Percentiles rank a stretch among this genome's conserved stretches.
These are phyloP conservation scores for Boechera retrofracta DNA, from an alignment of 345 rosid species.

Conservation along the genomic window DNA sequence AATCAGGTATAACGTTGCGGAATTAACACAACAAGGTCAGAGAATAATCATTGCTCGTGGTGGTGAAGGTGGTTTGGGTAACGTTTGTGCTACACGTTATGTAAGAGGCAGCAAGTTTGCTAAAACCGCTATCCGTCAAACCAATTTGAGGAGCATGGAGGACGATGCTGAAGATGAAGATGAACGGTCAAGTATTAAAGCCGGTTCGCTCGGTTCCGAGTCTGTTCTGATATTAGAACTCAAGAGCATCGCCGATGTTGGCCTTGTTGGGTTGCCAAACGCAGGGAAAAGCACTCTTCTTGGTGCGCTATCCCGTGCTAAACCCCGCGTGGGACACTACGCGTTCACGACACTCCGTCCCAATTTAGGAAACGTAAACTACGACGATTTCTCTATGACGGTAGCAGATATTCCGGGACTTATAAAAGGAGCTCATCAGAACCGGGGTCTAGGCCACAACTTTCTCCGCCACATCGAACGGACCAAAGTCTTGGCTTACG, in stretches of 20 bases:
- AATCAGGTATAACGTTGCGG: constrained; percentile 63
- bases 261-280: constrained; percentile 97
- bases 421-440: constrained; percentile 84
- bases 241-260: constrained; percentile 95
- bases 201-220: constrained; percentile 72
- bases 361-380: constrained; percentile 80
- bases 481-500: constrained; percentile 91
- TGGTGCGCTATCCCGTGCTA: constrained; percentile 85
- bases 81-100: constrained; percentile 51
- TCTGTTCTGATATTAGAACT: constrained; percentile 73
- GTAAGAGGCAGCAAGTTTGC: constrained; percentile 48
- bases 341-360: constrained; percentile 94
- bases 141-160: constrained; percentile 24
- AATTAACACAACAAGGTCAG: constrained; percentile 74
- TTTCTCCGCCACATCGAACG: constrained; percentile 92
- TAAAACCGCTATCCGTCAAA: constrained; percentile 28
- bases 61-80: constrained; percentile 92
- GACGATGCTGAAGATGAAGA: constrained; percentile 45
- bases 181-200: constrained; percentile 47
- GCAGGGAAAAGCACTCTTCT: constrained; percentile 96
- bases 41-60: constrained; percentile 72
- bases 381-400: constrained; percentile 78
- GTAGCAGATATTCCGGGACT: constrained; percentile 98
- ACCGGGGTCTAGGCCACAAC: constrained; percentile 89
- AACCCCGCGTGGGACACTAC: constrained; percentile 80